These are phyloP conservation scores for Elsinoe fawcettii DNA, from an alignment of 2,329 filamentous ascomycete species.

Conservation along the genomic window DNA sequence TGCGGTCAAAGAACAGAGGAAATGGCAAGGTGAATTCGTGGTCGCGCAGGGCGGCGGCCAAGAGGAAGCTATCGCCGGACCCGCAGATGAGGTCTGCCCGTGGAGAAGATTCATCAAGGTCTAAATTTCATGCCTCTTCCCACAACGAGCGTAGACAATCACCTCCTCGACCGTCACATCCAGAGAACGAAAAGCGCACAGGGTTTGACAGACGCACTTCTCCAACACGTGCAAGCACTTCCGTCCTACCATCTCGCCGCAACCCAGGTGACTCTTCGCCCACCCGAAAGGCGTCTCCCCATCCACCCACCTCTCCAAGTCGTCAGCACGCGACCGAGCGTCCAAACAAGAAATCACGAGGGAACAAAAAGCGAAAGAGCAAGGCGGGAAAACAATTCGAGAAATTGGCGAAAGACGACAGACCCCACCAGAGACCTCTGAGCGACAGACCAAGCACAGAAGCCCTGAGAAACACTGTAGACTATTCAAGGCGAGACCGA, in stretches of 20 bases:
- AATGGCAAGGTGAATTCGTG: conserved; percentile 10
- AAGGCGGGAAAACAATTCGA: conserved; percentile 2
- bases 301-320: neutral
- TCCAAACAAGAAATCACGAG: neutral
- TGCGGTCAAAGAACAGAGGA: conserved; percentile 8
- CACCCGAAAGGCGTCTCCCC: neutral
- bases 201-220: neutral
- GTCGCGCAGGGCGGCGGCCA: conserved; percentile 3
- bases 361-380: conserved; percentile 1
- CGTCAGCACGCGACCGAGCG: neutral
- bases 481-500: neutral
- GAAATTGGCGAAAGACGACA: neutral
- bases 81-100: neutral
- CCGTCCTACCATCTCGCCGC: neutral
- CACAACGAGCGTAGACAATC: conserved; percentile 6
- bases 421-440: neutral
- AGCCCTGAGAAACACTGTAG: neutral
- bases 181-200: neutral
- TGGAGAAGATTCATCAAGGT: conserved; percentile 6
- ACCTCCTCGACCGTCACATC: neutral
- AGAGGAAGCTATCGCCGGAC: conserved; percentile 5
- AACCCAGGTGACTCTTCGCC: neutral
- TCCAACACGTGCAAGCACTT: neutral
- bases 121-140: conserved; percentile 1
- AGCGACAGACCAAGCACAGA: neutral